Evolutionary conservation across 805 yeast species (phyloP).

Genomic region (Nakazawaea ambrosiae): DNA sequence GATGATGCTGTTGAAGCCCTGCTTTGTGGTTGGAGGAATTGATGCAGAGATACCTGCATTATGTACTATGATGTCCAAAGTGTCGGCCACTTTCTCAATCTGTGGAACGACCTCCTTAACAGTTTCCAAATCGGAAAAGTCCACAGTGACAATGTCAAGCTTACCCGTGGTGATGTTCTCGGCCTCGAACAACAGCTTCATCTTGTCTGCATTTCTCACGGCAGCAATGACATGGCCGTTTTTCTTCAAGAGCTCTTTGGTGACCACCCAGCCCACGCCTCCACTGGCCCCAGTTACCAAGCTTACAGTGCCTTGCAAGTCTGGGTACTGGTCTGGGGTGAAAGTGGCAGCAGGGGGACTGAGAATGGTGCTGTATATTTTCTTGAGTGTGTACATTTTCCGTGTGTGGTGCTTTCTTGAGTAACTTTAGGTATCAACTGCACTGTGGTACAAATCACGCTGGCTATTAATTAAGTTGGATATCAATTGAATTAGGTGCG

Average conservation of each 20-base stretch:
- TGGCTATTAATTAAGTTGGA: not conserved
- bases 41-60: conserved; percentile 35
- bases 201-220: conserved; percentile 14
- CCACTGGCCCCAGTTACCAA: conserved; percentile 33
- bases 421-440: too few species aligned
- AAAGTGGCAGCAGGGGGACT: conserved; percentile 42
- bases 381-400: too few species aligned
- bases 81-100: conserved; percentile 18
- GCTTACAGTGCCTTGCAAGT: conserved; percentile 29
- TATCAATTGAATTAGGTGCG: too few species aligned
- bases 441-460: too few species aligned
- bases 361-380: conserved; percentile 11
- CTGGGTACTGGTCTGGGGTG: conserved; percentile 37
- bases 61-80: conserved; percentile 30
- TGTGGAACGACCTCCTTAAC: conserved; percentile 29
- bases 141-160: conserved; percentile 22
- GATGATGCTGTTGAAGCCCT: conserved; percentile 38
- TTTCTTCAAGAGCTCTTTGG: conserved; percentile 15
- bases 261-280: conserved; percentile 25
- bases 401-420: too few species aligned
- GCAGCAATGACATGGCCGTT: conserved; percentile 1
- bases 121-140: conserved; percentile 34
- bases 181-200: conserved; percentile 10
- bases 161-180: conserved; percentile 13
- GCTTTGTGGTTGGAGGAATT: conserved; percentile 25